Conservation (phyloP, 2,329 filamentous ascomycete genomes). For the Pyrenochaeta sp. region DNA sequence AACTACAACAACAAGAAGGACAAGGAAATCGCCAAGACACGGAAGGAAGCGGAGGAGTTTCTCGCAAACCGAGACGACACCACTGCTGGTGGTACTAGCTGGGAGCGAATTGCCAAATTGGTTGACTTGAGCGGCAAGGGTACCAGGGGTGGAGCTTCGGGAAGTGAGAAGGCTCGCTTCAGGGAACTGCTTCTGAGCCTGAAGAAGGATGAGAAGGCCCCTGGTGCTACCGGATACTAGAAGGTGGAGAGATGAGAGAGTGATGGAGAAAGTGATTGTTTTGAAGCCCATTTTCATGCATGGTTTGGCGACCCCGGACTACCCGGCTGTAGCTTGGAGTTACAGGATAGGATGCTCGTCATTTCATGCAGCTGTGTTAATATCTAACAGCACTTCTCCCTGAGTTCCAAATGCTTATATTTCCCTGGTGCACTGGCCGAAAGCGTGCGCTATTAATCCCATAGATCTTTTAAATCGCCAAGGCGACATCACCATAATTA, state of each 20-base stretch:
- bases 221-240: conserved; percentile 61
- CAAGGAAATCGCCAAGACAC: conserved; percentile 86
- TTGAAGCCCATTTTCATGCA: conserved; percentile 15
- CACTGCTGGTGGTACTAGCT: conserved; percentile 92
- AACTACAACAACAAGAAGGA: conserved; percentile 99
- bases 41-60: conserved; percentile 93
- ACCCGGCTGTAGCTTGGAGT: conserved; percentile 25
- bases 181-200: conserved; percentile 86
- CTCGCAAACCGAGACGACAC: conserved; percentile 88
- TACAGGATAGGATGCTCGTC: conserved; percentile 28
- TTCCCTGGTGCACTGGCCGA: too few species aligned
- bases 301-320: conserved; percentile 18
- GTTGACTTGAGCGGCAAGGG: conserved; percentile 98
- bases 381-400: too few species aligned
- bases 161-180: conserved; percentile 95
- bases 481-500: too few species aligned
- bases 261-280: conserved; percentile 14
- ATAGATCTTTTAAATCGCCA: too few species aligned
- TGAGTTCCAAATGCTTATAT: too few species aligned
- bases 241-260: conserved; percentile 4
- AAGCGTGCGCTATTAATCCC: too few species aligned
- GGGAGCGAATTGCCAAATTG: conserved; percentile 97
- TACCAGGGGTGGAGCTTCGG: conserved; percentile 80
- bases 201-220: conserved; percentile 91
- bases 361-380: conserved; percentile 34